Evolutionary conservation across 176 grass and related monocot species (phyloP).

Genomic region (Oropetium thomaeum): DNA sequence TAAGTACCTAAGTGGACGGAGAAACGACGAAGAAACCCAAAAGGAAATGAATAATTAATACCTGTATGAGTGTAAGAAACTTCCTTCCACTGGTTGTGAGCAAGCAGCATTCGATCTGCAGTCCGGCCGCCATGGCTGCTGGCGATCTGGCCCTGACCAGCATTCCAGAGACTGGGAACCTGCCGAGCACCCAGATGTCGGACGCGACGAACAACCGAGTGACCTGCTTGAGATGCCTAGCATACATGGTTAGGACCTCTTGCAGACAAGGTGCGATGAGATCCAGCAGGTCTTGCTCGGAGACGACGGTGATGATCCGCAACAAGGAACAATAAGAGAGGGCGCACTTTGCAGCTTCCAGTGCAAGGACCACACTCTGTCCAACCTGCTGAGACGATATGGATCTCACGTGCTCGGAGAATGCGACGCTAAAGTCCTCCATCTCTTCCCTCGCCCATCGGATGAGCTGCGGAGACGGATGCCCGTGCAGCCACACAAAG

Average conservation of each 20-base stretch:
- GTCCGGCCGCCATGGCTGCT: background rate
- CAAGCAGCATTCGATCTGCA: slow-evolving; percentile 23
- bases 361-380: slow-evolving; percentile 1
- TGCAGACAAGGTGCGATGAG: slow-evolving; percentile 33
- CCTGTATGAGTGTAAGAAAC: slow-evolving; percentile 37
- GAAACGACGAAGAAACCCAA: too few relatives aligned
- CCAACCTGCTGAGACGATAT: background rate
- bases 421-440: slow-evolving; percentile 23
- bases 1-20: too few relatives aligned
- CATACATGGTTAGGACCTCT: slow-evolving; percentile 24
- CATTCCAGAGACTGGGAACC: slow-evolving; percentile 35
- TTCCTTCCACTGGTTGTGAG: slow-evolving; percentile 56
- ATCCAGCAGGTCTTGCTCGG: slow-evolving; percentile 17
- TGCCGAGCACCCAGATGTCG: slow-evolving; percentile 30
- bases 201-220: slow-evolving; percentile 28
- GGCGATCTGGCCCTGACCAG: background rate
- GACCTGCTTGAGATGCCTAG: slow-evolving; percentile 28
- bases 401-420: slow-evolving; percentile 31
- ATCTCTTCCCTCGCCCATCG: slow-evolving; percentile 54
- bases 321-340: slow-evolving; percentile 34
- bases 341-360: slow-evolving; percentile 34
- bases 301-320: background rate
- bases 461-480: slow-evolving; percentile 1
- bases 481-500: slow-evolving; percentile 31
- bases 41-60: too few relatives aligned